Evolutionary conservation across 306 rosid genomes (phyloP).

Genomic region (Casuarina cunninghamiana): DNA sequence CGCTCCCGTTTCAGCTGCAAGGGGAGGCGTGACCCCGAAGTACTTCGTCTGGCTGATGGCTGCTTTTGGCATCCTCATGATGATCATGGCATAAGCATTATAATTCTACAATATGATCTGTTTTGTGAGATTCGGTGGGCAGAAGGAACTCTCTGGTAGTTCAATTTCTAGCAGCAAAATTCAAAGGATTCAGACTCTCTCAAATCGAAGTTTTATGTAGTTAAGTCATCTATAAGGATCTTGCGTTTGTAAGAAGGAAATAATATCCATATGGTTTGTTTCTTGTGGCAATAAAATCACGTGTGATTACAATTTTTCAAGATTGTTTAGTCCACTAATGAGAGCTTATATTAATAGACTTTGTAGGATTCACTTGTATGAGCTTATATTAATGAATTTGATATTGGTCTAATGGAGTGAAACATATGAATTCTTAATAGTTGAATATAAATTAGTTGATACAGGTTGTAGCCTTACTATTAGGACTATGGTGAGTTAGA

Average conservation of each 20-base stretch:
- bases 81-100: background rate
- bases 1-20: background rate
- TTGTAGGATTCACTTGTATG: too few relatives aligned
- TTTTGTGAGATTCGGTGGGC: too few relatives aligned
- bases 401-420: too few relatives aligned
- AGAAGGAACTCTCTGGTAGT: background rate
- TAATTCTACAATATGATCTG: background rate
- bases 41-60: background rate
- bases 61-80: background rate
- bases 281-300: too few relatives aligned
- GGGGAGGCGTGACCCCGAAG: background rate
- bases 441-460: too few relatives aligned
- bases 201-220: background rate
- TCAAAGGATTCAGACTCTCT: too few relatives aligned
- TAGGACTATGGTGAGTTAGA: too few relatives aligned
- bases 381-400: too few relatives aligned
- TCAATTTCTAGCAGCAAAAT: conserved; percentile 2
- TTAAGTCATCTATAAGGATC: background rate
- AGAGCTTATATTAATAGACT: too few relatives aligned
- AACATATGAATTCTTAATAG: too few relatives aligned
- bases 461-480: too few relatives aligned
- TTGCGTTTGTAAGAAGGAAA: background rate
- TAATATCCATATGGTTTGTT: background rate
- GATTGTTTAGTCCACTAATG: too few relatives aligned
- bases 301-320: background rate